A percentile compares a stretch with the other conserved stretches of the same genome.
Evolutionary conservation across 768 basidiomycete genomes (phyloP).

Genomic region (Austroboletus festivus): DNA sequence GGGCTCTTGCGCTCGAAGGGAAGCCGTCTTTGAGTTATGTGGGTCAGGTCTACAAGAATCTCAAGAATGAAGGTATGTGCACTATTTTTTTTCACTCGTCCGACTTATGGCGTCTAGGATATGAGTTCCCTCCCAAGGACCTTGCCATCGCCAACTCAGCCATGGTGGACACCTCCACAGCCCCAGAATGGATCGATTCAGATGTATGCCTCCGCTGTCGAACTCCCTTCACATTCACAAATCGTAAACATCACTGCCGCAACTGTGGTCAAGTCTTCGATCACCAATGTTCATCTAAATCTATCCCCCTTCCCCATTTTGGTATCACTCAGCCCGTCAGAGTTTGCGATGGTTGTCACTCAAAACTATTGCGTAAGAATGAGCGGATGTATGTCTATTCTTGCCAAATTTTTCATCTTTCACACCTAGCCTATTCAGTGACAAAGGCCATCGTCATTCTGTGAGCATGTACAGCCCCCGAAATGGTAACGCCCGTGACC

Average conservation of each 20-base stretch:
- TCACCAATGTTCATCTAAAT: constrained; percentile 85
- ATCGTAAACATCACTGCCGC: constrained; percentile 96
- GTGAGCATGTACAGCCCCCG: constrained; percentile 52
- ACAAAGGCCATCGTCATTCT: constrained; percentile 53
- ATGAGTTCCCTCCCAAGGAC: constrained; percentile 81
- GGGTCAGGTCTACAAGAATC: constrained; percentile 72
- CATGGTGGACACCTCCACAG: constrained; percentile 87
- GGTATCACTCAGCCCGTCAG: constrained; percentile 91
- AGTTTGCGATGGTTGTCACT: constrained; percentile 88
- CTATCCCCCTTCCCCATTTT: constrained; percentile 83
- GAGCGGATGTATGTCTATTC: constrained; percentile 47
- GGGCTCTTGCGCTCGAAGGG: constrained; percentile 87
- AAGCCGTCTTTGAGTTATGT: constrained; percentile 73
- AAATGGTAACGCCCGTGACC: constrained; percentile 55
- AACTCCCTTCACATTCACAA: constrained; percentile 88
- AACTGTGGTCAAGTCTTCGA: constrained; percentile 98
- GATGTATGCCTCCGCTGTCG: constrained; percentile 93
- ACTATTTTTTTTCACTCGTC: not conserved
- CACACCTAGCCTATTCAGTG: constrained; percentile 23
- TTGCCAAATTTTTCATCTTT: not conserved
- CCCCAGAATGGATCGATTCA: constrained; percentile 97
- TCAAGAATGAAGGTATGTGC: constrained; percentile 68
- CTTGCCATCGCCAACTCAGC: constrained; percentile 64
- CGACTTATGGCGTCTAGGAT: constrained; percentile 45
- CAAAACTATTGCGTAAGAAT: constrained; percentile 69